Conservation (phyloP, 306 rosid genomes). For the Argentina anserina region DNA sequence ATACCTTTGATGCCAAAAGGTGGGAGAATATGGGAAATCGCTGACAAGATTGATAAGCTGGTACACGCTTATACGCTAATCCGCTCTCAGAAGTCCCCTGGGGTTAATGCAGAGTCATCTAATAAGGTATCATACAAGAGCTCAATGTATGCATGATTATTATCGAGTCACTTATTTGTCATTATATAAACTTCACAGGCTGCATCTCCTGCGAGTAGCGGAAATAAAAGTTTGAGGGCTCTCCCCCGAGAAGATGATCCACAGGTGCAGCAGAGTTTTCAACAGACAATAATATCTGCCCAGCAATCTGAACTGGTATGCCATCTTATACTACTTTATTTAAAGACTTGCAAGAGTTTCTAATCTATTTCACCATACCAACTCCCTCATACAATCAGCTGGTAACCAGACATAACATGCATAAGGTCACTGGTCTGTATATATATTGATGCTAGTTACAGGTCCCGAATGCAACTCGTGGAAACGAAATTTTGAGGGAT, state of each 20-base stretch:
- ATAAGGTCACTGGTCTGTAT: not conserved
- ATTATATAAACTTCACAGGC: not conserved
- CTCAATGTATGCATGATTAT: not conserved
- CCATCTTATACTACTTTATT: not conserved
- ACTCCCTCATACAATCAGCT: not conserved
- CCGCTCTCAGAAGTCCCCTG: not conserved
- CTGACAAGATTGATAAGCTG: not conserved
- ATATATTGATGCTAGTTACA: not conserved
- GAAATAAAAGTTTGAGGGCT: not conserved
- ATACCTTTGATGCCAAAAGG: not conserved
- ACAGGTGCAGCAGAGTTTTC: not conserved
- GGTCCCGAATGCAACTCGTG: not conserved
- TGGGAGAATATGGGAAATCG: not conserved
- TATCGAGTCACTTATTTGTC: not conserved
- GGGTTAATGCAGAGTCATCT: not conserved
- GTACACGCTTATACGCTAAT: not conserved
- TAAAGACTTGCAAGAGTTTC: not conserved
- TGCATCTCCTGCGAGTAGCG: not conserved
- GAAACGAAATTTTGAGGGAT: not conserved
- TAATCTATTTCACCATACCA: not conserved
- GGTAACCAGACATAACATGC: not conserved
- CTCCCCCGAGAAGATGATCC: not conserved
- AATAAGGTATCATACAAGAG: not conserved
- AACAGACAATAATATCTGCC: not conserved
- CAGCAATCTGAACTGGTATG: not conserved